Evolutionary conservation across 2,329 filamentous ascomycete species (phyloP).

Genomic region (Plectosphaerella cucumerina): DNA sequence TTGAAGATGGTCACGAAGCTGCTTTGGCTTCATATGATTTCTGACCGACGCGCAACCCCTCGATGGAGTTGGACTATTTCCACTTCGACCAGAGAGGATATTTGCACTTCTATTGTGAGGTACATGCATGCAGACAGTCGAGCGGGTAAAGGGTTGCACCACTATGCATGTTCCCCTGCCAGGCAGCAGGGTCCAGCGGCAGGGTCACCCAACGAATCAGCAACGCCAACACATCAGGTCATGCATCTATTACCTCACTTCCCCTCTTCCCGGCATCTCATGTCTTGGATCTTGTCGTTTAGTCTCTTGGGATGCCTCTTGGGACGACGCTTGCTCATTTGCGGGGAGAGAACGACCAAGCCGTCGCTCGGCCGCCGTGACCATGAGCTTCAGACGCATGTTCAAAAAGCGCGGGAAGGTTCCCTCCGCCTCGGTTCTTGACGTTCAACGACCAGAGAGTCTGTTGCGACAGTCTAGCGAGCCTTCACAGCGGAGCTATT

Average conservation of each 20-base stretch:
- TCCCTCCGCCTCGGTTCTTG: not conserved
- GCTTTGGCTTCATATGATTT: too few species aligned
- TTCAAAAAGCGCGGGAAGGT: not conserved
- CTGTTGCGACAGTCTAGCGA: not conserved
- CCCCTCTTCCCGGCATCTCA: too few species aligned
- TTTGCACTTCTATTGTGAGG: too few species aligned
- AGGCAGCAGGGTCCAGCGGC: too few species aligned
- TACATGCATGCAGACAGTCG: too few species aligned
- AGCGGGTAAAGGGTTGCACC: too few species aligned
- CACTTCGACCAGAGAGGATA: too few species aligned
- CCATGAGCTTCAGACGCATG: not conserved
- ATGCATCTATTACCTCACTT: not conserved
- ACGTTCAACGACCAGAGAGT: not conserved
- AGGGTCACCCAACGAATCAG: not conserved
- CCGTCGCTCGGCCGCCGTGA: not conserved
- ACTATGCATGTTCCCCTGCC: too few species aligned
- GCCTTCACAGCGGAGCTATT: not conserved
- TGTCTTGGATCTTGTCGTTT: not conserved
- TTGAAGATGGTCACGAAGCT: too few species aligned
- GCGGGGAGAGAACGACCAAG: not conserved
- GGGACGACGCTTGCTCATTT: not conserved
- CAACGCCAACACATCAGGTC: not conserved
- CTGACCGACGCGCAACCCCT: too few species aligned
- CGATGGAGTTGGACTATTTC: too few species aligned
- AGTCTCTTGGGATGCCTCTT: not conserved